phyloP scores from a whole-genome alignment of 805 yeast genomes.

The Nakazawaea peltata region DNA sequence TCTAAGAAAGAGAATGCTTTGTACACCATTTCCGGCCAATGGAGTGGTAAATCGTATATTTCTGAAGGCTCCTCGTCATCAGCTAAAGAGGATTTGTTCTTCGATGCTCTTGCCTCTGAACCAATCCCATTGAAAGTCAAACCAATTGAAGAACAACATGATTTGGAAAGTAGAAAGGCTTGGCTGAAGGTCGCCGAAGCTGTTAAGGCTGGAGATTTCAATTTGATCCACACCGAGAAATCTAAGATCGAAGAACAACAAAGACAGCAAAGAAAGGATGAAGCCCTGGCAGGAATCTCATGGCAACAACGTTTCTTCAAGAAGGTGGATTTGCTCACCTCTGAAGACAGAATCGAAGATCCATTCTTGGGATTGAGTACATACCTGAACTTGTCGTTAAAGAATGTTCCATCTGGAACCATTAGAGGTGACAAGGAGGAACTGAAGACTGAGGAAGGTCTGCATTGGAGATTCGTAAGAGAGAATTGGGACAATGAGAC shows the following conservation, averaged over 20 bases:
- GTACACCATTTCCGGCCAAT: slow-evolving; percentile 82
- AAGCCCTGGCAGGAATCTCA: slow-evolving; percentile 47
- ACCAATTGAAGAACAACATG: slow-evolving; percentile 74
- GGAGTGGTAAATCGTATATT: slow-evolving; percentile 75
- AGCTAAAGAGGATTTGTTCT: slow-evolving; percentile 45
- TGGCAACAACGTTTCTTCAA: slow-evolving; percentile 89
- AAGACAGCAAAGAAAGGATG: slow-evolving; percentile 72
- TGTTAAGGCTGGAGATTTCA: slow-evolving; percentile 65
- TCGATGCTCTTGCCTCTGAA: slow-evolving; percentile 45
- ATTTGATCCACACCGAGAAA: slow-evolving; percentile 68
- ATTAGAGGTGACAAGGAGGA: slow-evolving; percentile 48
- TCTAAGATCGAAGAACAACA: slow-evolving; percentile 75
- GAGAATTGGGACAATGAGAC: slow-evolving; percentile 48
- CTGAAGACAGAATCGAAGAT: slow-evolving; percentile 23
- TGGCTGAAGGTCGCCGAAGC: slow-evolving; percentile 91
- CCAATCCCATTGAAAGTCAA: slow-evolving; percentile 63
- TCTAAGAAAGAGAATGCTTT: slow-evolving; percentile 53
- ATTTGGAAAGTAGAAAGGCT: slow-evolving; percentile 78
- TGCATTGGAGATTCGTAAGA: slow-evolving; percentile 66
- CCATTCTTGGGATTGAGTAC: slow-evolving; percentile 33
- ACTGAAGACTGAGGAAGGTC: slow-evolving; percentile 20
- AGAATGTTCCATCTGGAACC: slow-evolving; percentile 65
- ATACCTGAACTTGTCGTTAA: slow-evolving; percentile 47
- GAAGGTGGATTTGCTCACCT: slow-evolving; percentile 28
- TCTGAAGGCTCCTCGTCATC: slow-evolving; percentile 42